Conservation (phyloP, 2,329 filamentous ascomycete species). For the Stachybotrys chartarum region DNA sequence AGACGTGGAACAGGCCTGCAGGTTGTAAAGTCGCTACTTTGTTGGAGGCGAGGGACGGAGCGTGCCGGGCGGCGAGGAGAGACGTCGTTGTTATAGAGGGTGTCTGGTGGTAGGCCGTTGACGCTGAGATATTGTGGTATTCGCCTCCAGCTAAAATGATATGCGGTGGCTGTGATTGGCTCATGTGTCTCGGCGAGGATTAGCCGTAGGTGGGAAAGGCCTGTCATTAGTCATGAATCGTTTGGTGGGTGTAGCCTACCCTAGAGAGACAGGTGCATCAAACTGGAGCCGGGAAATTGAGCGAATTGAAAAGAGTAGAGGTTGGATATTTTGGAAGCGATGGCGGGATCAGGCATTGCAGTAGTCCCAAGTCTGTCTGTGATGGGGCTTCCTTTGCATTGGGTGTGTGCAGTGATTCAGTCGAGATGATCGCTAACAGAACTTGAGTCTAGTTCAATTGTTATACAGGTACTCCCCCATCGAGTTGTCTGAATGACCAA, state of each 20-base stretch:
- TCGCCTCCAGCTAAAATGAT: slow-evolving; percentile 22
- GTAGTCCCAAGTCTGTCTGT: too few species aligned
- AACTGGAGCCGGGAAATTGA: too few species aligned
- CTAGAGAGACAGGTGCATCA: background rate
- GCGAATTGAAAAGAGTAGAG: too few species aligned
- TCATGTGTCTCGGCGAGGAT: slow-evolving; percentile 14
- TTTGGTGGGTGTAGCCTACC: background rate
- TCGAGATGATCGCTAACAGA: too few species aligned
- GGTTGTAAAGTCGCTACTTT: background rate
- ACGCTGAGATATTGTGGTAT: slow-evolving; percentile 17
- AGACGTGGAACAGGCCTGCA: background rate
- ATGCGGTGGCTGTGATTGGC: slow-evolving; percentile 23
- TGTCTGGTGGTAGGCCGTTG: slow-evolving; percentile 11
- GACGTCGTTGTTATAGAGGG: slow-evolving; percentile 9
- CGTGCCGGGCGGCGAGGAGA: slow-evolving; percentile 8
- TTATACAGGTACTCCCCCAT: too few species aligned
- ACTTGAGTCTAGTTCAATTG: too few species aligned
- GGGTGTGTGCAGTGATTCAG: too few species aligned
- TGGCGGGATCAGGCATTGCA: too few species aligned
- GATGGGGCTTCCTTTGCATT: too few species aligned
- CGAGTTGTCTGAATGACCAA: too few species aligned
- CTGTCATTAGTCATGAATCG: background rate
- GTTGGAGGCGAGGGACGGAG: slow-evolving; percentile 9
- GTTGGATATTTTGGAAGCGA: too few species aligned
- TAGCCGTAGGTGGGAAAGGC: slow-evolving; percentile 16